Evolutionary conservation across 495 filamentous ascomycete species (phyloP), one percentile per base, ranked within the genome.

Genomic region (Penicillium goetzii): DNA sequence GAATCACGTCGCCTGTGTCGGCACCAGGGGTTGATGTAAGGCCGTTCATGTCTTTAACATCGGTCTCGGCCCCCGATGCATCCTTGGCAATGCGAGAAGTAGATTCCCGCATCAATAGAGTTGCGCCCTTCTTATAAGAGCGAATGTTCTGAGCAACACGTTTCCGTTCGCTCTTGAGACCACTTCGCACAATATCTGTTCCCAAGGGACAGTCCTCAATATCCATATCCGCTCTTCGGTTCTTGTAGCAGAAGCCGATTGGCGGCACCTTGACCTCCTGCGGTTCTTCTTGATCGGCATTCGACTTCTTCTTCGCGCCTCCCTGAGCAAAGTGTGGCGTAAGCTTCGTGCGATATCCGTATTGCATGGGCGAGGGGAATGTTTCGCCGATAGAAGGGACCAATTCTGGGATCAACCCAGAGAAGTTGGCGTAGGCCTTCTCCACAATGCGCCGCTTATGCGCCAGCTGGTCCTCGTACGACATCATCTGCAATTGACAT

Each of bases 161-260:
- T 65, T 83, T 82, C 28, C 95, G 81, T 78, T 96, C 92, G 2
- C 75, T 81, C 67, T 82, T 88, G 70, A 97, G 82, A 1, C 93
- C 95, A 57, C 81, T 78, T 36, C 90, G 83, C 25, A 99, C 87
- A 28, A 88, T 88, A 43, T 93, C 89, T 7, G 95, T 98, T 28
- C 90, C 95, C 66, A 99, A 92, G 6, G 95, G 95, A 68, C 95
- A 99, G 70, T 99, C 95, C 72, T 99, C 95, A 59, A 99, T 97
- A 74, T 99, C 95, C 55, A 99, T 75, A 17, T 91, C 90, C 49
- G 76, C 78, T 49, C 87, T 78, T 23, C 81, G 84, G 19, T 88
- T 88, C 74, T 97, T 97, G 56, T 81, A 81, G 74, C 89, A 92
- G 76, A 96, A 99, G n/a, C 95, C 95, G 72, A 99, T 93, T 4